phyloP scores from a whole-genome alignment of 2,329 filamentous ascomycete species.

The Cladobotryum mycophilum region DNA sequence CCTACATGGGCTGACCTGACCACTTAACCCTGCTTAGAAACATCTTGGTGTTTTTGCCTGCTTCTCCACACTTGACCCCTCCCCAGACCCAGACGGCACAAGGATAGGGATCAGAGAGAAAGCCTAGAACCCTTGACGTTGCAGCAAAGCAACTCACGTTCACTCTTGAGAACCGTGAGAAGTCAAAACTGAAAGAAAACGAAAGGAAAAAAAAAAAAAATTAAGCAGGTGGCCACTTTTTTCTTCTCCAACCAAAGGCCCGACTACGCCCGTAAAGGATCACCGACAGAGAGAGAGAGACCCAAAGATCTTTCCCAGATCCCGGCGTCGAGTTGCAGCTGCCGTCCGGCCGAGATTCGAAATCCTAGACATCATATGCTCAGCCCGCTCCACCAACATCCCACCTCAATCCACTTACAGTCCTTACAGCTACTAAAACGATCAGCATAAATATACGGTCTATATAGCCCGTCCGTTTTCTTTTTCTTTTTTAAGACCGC shows the following conservation, averaged over 20 bases:
- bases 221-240: too few species aligned
- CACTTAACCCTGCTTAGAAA: background rate
- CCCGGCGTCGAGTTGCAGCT: background rate
- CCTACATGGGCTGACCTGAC: background rate
- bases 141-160: background rate
- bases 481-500: background rate
- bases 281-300: background rate
- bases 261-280: background rate
- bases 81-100: background rate
- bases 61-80: too few species aligned
- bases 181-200: too few species aligned
- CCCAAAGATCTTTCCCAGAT: background rate
- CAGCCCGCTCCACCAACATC: slow-evolving; percentile 5
- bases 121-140: slow-evolving; percentile 5
- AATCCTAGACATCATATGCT: slow-evolving; percentile 5
- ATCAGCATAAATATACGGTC: slow-evolving; percentile 3
- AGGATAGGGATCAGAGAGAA: background rate
- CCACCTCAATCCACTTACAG: background rate
- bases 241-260: background rate
- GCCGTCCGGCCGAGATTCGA: background rate
- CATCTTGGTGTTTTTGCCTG: background rate
- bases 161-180: background rate
- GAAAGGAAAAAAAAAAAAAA: too few species aligned
- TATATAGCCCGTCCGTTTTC: background rate
- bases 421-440: background rate